A percentile compares a stretch with the other conserved stretches of the same genome.
These are phyloP conservation scores for Aurinia saxatilis DNA, from an alignment of 345 rosid genomes.

Conservation along the genomic window DNA sequence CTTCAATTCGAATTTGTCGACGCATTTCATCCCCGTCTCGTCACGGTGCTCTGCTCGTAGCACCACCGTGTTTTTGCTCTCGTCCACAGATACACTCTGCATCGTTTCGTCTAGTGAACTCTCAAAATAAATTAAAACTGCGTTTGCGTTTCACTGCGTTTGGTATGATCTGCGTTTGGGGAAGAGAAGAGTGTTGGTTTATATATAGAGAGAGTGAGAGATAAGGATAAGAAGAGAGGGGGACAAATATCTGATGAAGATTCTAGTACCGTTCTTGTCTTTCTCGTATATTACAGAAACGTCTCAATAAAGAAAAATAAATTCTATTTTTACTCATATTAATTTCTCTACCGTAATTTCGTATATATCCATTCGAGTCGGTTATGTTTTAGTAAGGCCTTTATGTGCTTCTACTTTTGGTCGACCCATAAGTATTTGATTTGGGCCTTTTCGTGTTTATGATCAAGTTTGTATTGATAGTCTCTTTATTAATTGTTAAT, in stretches of 20 bases:
- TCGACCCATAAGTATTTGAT: no score
- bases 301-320: background rate
- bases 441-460: no score
- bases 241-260: conserved; percentile 12
- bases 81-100: conserved; percentile 32
- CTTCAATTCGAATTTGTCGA: conserved; percentile 37
- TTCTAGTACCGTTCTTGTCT: conserved; percentile 5
- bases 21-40: conserved; percentile 43
- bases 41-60: conserved; percentile 36
- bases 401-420: background rate
- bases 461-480: no score
- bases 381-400: background rate
- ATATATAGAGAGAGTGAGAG: background rate
- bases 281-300: conserved; percentile 13
- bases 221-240: conserved; percentile 13
- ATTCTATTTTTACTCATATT: background rate
- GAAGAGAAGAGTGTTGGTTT: background rate
- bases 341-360: background rate
- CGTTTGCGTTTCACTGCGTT: background rate
- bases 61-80: conserved; percentile 41
- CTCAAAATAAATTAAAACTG: background rate
- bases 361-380: conserved; percentile 11
- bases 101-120: background rate
- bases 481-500: no score
- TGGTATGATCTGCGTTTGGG: background rate